These are phyloP conservation scores for Leavenworthia alabamica DNA, from an alignment of 345 rosid genomes.

Conservation along the genomic window DNA sequence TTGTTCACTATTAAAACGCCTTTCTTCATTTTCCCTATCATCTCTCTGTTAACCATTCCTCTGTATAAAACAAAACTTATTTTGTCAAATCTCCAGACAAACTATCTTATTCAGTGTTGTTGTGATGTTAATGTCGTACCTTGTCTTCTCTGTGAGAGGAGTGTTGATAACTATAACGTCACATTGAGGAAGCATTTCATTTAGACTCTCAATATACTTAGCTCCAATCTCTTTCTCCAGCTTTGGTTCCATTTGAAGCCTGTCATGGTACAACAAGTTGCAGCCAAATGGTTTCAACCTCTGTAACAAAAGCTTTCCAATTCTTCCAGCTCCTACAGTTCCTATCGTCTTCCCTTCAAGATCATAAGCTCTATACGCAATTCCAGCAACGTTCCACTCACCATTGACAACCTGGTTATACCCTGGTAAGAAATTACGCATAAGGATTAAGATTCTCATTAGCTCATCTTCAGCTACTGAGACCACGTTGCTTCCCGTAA, in stretches of 20 bases:
- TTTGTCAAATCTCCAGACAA: neutral
- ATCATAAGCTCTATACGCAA: conserved; percentile 85
- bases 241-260: conserved; percentile 66
- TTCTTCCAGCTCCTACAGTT: conserved; percentile 85
- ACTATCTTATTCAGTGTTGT: neutral
- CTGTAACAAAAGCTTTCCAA: conserved; percentile 82
- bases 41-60: conserved; percentile 71
- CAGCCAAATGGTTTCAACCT: conserved; percentile 88
- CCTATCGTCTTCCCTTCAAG: conserved; percentile 94
- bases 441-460: conserved; percentile 85
- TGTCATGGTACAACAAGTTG: conserved; percentile 76
- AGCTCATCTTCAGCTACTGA: conserved; percentile 96
- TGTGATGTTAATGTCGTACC: conserved; percentile 22
- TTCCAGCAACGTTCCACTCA: conserved; percentile 91
- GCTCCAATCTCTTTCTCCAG: conserved; percentile 70
- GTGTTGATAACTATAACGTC: conserved; percentile 77
- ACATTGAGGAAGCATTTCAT: conserved; percentile 77
- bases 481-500: conserved; percentile 88
- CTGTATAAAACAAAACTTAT: conserved; percentile 27
- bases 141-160: conserved; percentile 87
- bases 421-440: conserved; percentile 87
- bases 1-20: conserved; percentile 87
- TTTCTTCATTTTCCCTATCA: conserved; percentile 77
- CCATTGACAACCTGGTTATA: conserved; percentile 69
- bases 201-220: conserved; percentile 69